Percentiles rank a stretch among this genome's conserved stretches.
phyloP scores from a whole-genome alignment of 2,329 filamentous ascomycete genomes.

The Hypoxylon sp. region DNA sequence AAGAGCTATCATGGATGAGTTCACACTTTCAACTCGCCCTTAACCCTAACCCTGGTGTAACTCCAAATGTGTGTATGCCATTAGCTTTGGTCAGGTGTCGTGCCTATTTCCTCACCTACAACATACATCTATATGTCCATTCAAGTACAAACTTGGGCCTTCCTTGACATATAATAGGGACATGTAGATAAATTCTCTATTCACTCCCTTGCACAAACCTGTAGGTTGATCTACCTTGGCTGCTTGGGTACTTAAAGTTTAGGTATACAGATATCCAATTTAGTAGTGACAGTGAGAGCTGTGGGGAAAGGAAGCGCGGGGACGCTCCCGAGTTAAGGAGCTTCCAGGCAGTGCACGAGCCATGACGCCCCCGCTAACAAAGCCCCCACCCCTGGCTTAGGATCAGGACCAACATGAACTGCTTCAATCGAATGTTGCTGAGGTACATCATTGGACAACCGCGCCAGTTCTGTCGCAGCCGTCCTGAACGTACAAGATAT shows the following conservation, averaged over 20 bases:
- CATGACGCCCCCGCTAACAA: not conserved
- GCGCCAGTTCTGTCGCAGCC: slow-evolving; percentile 1
- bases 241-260: no score
- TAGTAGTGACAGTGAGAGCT: no score
- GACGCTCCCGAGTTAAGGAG: not conserved
- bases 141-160: not conserved
- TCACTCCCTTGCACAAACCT: not conserved
- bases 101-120: not conserved
- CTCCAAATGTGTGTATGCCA: no score
- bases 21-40: no score
- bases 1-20: no score
- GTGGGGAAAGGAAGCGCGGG: not conserved
- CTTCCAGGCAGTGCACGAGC: not conserved
- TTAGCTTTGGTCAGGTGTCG: no score
- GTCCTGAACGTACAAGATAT: slow-evolving; percentile 2
- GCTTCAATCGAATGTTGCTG: not conserved
- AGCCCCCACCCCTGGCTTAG: not conserved
- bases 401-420: not conserved
- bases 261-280: no score
- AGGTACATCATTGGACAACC: not conserved
- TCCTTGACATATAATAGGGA: not conserved
- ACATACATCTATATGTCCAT: no score
- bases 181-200: no score
- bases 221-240: not conserved
- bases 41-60: not conserved